phyloP scores from a whole-genome alignment of 768 basidiomycete species.

The Ramaria sp. region DNA sequence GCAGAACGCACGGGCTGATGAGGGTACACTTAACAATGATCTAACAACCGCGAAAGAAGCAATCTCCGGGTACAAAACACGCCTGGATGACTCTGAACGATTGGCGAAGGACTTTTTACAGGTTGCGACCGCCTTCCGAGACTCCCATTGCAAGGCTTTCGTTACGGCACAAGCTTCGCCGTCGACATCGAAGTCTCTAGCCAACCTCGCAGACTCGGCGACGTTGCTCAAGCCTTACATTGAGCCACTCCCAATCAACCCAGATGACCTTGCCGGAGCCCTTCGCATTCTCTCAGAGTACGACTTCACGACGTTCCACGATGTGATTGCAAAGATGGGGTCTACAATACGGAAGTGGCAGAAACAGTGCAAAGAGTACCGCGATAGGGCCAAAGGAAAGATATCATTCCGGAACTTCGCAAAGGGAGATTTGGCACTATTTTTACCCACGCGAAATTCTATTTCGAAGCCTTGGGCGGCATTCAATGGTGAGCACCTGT shows the following conservation, averaged over 20 bases:
- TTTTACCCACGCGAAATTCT: conserved; percentile 91
- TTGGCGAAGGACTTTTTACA: conserved; percentile 76
- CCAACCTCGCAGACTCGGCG: conserved; percentile 27
- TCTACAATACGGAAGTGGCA: conserved; percentile 92
- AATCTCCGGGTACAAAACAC: conserved; percentile 56
- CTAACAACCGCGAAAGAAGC: conserved; percentile 58
- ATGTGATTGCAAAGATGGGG: conserved; percentile 72
- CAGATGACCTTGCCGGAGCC: conserved; percentile 60
- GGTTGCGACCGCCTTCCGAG: conserved; percentile 67
- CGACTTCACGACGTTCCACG: conserved; percentile 43
- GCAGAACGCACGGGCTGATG: conserved; percentile 53
- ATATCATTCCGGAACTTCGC: conserved; percentile 94
- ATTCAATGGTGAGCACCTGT: conserved; percentile 68
- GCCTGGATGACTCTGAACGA: conserved; percentile 51
- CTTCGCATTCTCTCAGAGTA: conserved; percentile 40
- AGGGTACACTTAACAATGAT: conserved; percentile 64
- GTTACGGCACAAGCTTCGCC: conserved; percentile 49
- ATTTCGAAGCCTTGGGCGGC: conserved; percentile 95
- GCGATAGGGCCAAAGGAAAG: conserved; percentile 92
- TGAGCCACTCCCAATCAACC: conserved; percentile 70
- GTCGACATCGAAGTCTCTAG: conserved; percentile 34
- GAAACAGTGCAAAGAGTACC: conserved; percentile 92
- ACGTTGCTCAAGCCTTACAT: conserved; percentile 37
- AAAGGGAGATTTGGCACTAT: conserved; percentile 91
- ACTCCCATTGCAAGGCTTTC: conserved; percentile 65